phyloP scores from a whole-genome alignment of 2,329 filamentous ascomycete species.

The Shiraia sp. region DNA sequence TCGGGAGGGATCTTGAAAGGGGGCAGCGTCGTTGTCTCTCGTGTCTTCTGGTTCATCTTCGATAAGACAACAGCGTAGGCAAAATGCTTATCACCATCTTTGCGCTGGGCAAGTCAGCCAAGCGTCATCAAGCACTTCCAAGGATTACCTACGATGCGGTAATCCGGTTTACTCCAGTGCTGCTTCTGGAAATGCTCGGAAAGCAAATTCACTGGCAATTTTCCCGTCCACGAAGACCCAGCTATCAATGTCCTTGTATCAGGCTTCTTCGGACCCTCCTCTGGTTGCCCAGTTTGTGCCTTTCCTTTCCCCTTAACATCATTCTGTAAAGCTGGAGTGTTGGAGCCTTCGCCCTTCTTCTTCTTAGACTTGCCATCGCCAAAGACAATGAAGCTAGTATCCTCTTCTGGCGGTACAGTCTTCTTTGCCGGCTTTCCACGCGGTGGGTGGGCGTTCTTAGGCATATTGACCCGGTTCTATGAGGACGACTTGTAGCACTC shows the following conservation, averaged over 20 bases:
- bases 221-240: constrained; percentile 95
- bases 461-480: constrained; percentile 37
- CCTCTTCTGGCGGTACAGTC: constrained; percentile 48
- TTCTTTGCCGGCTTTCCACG: constrained; percentile 48
- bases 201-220: constrained; percentile 89
- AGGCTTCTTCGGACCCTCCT: constrained; percentile 60
- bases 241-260: constrained; percentile 79
- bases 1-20: constrained; percentile 79
- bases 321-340: constrained; percentile 6
- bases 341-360: constrained; percentile 37
- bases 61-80: constrained; percentile 76
- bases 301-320: constrained; percentile 43
- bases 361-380: constrained; percentile 51
- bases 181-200: constrained; percentile 95
- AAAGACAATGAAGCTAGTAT: constrained; percentile 55
- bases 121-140: neutral
- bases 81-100: constrained; percentile 76
- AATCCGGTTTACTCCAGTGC: constrained; percentile 93
- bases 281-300: constrained; percentile 25
- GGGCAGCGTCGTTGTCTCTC: constrained; percentile 73
- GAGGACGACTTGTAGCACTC: too few species aligned
- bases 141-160: constrained; percentile 66
- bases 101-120: constrained; percentile 52
- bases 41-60: constrained; percentile 76
- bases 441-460: constrained; percentile 55